Conservation (phyloP, 345 rosid genomes). For the Acer negundo region DNA sequence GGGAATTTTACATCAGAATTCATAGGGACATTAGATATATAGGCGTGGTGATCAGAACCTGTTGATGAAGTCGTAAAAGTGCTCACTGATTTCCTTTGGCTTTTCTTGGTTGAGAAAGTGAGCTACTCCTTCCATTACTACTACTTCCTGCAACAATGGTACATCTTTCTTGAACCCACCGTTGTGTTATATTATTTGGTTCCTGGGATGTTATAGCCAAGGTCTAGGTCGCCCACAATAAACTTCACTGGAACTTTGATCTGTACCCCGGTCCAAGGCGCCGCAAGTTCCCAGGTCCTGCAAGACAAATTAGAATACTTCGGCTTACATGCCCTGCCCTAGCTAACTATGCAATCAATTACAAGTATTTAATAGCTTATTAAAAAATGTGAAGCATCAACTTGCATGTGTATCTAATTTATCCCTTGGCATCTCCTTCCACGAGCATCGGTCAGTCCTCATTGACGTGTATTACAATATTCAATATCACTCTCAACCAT, state of each 20-base stretch:
- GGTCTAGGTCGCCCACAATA: constrained; percentile 1
- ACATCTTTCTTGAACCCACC: background rate
- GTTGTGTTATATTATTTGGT: constrained; percentile 1
- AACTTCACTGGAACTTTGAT: constrained; percentile 21
- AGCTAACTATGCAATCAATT: no score
- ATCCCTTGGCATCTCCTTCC: background rate
- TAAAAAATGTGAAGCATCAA: background rate
- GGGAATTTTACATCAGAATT: no score
- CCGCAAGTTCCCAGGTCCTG: constrained; percentile 26
- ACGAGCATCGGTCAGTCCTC: background rate
- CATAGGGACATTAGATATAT: no score
- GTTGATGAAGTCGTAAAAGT: constrained; percentile 18
- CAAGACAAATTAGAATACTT: background rate
- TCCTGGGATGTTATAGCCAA: constrained; percentile 9
- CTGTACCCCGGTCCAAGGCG: constrained; percentile 21
- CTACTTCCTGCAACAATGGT: background rate
- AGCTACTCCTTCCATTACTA: background rate
- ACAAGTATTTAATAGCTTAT: no score
- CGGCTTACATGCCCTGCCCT: no score
- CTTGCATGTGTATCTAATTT: no score
- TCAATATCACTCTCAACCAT: background rate
- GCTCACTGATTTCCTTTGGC: constrained; percentile 15
- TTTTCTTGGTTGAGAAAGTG: constrained; percentile 3
- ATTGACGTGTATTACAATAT: no score
- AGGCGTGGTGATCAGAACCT: background rate